Evolutionary conservation across 768 basidiomycete genomes (phyloP).

Genomic region (Tulasnella calospora): DNA sequence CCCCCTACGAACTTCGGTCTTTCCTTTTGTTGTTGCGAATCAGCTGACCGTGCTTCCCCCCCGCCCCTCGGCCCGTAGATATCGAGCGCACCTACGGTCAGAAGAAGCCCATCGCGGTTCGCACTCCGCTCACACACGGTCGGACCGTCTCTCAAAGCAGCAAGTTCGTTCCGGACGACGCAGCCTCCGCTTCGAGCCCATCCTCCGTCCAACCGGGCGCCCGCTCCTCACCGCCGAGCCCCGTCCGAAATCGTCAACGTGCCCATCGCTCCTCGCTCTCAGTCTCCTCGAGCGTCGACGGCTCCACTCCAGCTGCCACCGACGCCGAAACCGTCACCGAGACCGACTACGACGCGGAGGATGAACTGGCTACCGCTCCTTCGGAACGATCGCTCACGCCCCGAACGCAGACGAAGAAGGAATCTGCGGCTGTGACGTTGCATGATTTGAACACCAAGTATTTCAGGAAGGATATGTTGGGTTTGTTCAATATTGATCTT

Average conservation of each 20-base stretch:
- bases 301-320: slow-evolving; percentile 56
- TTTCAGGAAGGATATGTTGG: slow-evolving; percentile 81
- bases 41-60: neutral
- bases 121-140: slow-evolving; percentile 50
- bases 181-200: neutral
- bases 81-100: slow-evolving; percentile 93
- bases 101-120: slow-evolving; percentile 81
- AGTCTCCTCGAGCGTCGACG: slow-evolving; percentile 31
- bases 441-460: slow-evolving; percentile 88
- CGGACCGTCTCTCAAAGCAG: slow-evolving; percentile 8
- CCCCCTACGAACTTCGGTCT: slow-evolving; percentile 21
- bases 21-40: neutral
- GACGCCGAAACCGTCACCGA: slow-evolving; percentile 72
- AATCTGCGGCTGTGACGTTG: slow-evolving; percentile 47
- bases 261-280: neutral
- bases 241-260: neutral
- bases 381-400: neutral
- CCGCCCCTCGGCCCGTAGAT: slow-evolving; percentile 45
- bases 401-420: neutral
- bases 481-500: slow-evolving; percentile 75
- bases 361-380: neutral
- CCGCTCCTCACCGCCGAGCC: neutral
- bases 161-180: neutral
- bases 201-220: slow-evolving; percentile 12
- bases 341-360: slow-evolving; percentile 42